Base-by-base conservation (phyloP, 331 rosid species). In the Telfairia occidentalis region DNA sequence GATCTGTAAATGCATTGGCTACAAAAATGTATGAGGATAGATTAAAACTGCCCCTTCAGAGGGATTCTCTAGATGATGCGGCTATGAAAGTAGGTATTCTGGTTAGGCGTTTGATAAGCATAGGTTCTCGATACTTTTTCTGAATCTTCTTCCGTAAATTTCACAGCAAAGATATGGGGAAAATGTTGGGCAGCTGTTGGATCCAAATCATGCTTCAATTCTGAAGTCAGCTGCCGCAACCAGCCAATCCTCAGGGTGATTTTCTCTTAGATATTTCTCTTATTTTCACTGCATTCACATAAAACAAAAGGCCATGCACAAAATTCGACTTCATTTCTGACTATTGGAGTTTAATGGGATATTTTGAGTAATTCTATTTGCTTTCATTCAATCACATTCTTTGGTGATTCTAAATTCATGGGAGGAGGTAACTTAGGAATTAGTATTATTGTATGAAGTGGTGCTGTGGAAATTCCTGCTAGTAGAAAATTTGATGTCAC, bases 11-110 rank as follows among this genome's bases (percentile, higher is more conserved):
- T 89, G 96, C 96, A 13, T 48, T 92, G 74, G 99, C 99, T 26
- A 84, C 97, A 73, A 95, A 90, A 81, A 89, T 95, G 97, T 95
- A 95, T 0, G 99, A 95, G 86, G 99, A 95, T 58, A 85, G 90
- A 77, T 80, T 95, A 79, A 95, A 92, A 87, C 82, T 86, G 32
- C 97, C 98, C 53, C 86, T 80, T 67, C 98, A 89, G 76, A 90
- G 99, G 84, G 99, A 95, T 77, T 82, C 97, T 76, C 78, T 92
- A 77, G 99, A 95, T 73, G 99, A 95, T 57, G 89, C 93, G 15
- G 82, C 97, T 60, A 81, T 95, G 78, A 95, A 95, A 91, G 98
- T 90, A 53, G 74, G 78, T 75, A 46, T 77, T 52, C 63, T 75
- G 59, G 74, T 60, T 38, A 26, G 7, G 74, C 52, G 76, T 78